phyloP scores from a whole-genome alignment of 2,329 filamentous ascomycete genomes.

The Pseudohalonectria lignicola region DNA sequence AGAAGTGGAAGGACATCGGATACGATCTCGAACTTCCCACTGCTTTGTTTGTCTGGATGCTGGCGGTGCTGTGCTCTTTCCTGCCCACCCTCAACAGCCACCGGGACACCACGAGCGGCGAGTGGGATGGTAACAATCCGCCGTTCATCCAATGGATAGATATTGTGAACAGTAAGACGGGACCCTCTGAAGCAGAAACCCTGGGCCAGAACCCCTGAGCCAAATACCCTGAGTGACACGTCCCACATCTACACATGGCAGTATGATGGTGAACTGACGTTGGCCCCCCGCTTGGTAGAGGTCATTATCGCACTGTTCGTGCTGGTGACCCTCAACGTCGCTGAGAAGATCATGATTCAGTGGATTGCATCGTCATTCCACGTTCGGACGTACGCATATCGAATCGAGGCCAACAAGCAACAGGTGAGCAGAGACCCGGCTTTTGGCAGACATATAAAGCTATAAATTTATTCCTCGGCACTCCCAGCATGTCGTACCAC shows the following conservation, averaged over 20 bases:
- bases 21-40: constrained; percentile 75
- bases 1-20: constrained; percentile 89
- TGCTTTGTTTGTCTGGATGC: constrained; percentile 84
- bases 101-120: constrained; percentile 21
- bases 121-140: constrained; percentile 31
- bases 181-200: too few species aligned
- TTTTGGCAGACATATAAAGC: too few species aligned
- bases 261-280: too few species aligned
- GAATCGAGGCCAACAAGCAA: constrained; percentile 88
- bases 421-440: constrained; percentile 37
- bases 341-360: constrained; percentile 89
- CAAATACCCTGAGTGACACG: too few species aligned
- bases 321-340: constrained; percentile 66
- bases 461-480: too few species aligned
- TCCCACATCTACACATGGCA: too few species aligned
- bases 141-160: constrained; percentile 57
- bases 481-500: too few species aligned
- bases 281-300: too few species aligned
- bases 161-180: constrained; percentile 71
- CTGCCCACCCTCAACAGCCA: constrained; percentile 64
- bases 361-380: constrained; percentile 93
- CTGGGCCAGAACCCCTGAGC: too few species aligned
- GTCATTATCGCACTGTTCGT: constrained; percentile 80
- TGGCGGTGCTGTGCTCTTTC: constrained; percentile 79
- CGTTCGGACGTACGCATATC: constrained; percentile 75